These are phyloP conservation scores for Saccharum officinarum DNA, from an alignment of 176 grass and related monocot species.

Conservation along the genomic window DNA sequence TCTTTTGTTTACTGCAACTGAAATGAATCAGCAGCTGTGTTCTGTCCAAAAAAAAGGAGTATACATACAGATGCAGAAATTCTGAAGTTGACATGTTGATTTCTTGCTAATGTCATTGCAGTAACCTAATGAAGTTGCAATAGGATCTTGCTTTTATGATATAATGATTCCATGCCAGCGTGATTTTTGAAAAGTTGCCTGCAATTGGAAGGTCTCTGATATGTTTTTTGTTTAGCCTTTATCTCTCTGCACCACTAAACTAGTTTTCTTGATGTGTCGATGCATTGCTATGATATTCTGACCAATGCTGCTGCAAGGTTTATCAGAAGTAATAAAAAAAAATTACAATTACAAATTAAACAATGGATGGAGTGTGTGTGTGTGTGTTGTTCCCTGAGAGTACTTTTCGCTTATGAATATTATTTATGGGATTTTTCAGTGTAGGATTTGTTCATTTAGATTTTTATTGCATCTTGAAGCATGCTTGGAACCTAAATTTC, in stretches of 20 bases:
- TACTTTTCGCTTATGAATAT: background rate
- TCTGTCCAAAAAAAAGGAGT: background rate
- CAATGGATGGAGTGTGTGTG: background rate
- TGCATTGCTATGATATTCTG: background rate
- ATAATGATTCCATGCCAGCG: background rate
- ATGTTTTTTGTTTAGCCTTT: background rate
- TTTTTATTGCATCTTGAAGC: background rate
- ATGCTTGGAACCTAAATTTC: conserved; percentile 18
- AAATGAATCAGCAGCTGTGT: conserved; percentile 10
- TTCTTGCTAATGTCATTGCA: background rate
- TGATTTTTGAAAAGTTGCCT: background rate
- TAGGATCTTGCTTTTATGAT: background rate
- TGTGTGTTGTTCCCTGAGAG: background rate
- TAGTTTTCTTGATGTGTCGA: background rate
- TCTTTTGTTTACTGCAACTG: background rate
- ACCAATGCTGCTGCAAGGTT: background rate
- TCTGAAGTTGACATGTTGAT: background rate
- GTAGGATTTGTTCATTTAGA: background rate
- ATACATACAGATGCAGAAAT: background rate
- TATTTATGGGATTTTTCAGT: background rate
- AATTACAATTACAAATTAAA: background rate
- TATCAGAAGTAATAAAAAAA: background rate
- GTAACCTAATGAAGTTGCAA: background rate
- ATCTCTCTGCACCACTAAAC: background rate
- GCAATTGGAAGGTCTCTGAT: background rate